Base-by-base conservation (phyloP, 805 yeast genomes). In the Candida hungchunana region DNA sequence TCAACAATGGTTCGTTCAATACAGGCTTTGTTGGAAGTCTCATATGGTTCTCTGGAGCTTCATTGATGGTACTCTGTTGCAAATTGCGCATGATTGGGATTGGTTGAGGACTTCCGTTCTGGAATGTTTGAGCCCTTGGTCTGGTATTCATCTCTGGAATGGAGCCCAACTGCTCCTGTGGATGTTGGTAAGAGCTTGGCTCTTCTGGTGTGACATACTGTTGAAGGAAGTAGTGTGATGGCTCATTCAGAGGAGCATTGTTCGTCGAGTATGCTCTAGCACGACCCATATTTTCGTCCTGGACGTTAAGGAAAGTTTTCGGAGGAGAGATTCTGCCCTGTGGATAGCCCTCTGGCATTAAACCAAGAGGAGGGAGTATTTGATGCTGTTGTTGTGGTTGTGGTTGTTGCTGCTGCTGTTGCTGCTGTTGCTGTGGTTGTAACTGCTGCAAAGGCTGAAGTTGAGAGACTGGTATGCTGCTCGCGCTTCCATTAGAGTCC, bases 91-190 rank as follows among this genome's bases (percentile, higher is more conserved):
- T 56, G 56, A 39, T 63, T 62, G 44, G 67, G 58, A 37, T 61
- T 42, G 43, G 32, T 15, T 40, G 36, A 12, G 43, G 43, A 12
- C 38, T 40, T 39, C 45, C 63, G 39, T 45, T 51, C 25, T 62
- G 60, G 37, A 50, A 59, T 10, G 72, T 66, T 35, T 63, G 71
- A 10, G 72, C 66, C 39, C 73, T 55, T 31, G 70, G 70, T 46
- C 71, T 57, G 24, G 34, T 10, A 11, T 43, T 18, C 24, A 35
- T 14, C 26, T 37, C 42, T 9, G 42, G 36, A 6, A 36, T 31
- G 12, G 35, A 17, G 18, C 40, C 44, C 8, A 46, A 41, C 16
- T 33, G 50, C 6, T 34, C 32, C 24, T 47, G 18, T 36, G 50
- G 42, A 18, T 23, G 53, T 17, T 29, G 40, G 33, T 31, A 26